These are phyloP conservation scores for Sapria himalayana DNA, from an alignment of 345 rosid species.

Conservation along the genomic window DNA sequence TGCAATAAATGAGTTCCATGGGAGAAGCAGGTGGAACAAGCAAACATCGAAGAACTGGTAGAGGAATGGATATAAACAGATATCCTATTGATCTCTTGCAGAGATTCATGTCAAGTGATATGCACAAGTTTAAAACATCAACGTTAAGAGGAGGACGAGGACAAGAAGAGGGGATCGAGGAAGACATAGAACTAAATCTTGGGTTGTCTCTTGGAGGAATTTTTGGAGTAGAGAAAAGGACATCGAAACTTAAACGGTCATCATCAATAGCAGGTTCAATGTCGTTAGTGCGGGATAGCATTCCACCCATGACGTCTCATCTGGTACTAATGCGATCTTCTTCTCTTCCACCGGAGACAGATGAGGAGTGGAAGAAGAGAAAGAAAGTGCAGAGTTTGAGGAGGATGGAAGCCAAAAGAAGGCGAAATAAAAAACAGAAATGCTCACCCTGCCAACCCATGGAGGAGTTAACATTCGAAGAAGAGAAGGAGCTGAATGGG, in stretches of 20 bases:
- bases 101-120: constrained; percentile 30
- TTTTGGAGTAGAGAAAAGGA: constrained; percentile 59
- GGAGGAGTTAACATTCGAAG: too few species aligned
- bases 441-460: too few species aligned
- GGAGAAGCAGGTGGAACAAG: constrained; percentile 28
- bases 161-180: constrained; percentile 16
- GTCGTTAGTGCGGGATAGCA: constrained; percentile 15
- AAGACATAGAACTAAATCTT: constrained; percentile 56
- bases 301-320: constrained; percentile 16
- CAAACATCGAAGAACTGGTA: constrained; percentile 16
- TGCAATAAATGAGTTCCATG: too few species aligned
- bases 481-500: constrained; percentile 14
- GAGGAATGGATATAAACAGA: constrained; percentile 31
- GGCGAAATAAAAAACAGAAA: constrained; percentile 74
- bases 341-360: constrained; percentile 73
- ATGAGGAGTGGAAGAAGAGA: constrained; percentile 86
- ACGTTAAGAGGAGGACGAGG: constrained; percentile 10
- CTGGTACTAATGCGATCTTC: constrained; percentile 46
- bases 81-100: constrained; percentile 65
- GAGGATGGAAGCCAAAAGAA: constrained; percentile 74
- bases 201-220: constrained; percentile 75
- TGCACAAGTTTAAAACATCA: constrained; percentile 6
- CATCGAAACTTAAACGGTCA: constrained; percentile 36
- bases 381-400: constrained; percentile 60
- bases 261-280: constrained; percentile 47